Percentiles rank a stretch among this genome's conserved stretches.
These are phyloP conservation scores for Haplographium delicatum DNA, from an alignment of 495 filamentous ascomycete genomes.

Conservation along the genomic window DNA sequence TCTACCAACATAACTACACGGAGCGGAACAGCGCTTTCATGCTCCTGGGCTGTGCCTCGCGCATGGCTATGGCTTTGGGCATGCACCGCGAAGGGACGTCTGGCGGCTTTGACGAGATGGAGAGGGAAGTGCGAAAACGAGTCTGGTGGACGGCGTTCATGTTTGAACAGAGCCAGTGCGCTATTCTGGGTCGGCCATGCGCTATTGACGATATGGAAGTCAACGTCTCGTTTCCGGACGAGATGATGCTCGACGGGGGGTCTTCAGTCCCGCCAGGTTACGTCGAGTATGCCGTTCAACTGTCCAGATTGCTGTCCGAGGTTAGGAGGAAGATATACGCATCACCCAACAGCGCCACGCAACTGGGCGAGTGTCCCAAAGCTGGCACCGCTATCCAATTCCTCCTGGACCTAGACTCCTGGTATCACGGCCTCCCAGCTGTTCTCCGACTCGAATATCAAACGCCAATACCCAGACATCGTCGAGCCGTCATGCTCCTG, in stretches of 20 bases:
- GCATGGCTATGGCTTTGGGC: constrained; percentile 41
- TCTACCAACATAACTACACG: constrained; percentile 43
- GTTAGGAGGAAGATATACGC: constrained; percentile 21
- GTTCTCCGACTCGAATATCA: constrained; percentile 24
- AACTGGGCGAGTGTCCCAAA: constrained; percentile 19
- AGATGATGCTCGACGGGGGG: constrained; percentile 26
- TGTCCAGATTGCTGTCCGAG: constrained; percentile 16
- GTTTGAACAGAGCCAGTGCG: constrained; percentile 41
- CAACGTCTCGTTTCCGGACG: constrained; percentile 32
- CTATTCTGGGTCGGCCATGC: constrained; percentile 41
- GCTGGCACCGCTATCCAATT: constrained; percentile 21
- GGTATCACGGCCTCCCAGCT: constrained; percentile 33
- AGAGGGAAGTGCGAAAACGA: constrained; percentile 37
- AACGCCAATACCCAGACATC: constrained; percentile 23
- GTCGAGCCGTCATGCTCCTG: constrained; percentile 26
- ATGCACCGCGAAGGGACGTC: constrained; percentile 40
- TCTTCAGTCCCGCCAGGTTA: constrained; percentile 24
- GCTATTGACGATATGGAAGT: constrained; percentile 40
- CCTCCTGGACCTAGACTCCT: constrained; percentile 32
- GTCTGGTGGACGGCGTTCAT: constrained; percentile 45
- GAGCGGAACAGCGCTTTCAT: constrained; percentile 39
- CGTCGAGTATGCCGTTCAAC: constrained; percentile 23
- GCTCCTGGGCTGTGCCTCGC: constrained; percentile 36
- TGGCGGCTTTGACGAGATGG: constrained; percentile 31
- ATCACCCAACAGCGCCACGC: constrained; percentile 8